Percentiles rank a stretch among this genome's conserved stretches.
Conservation (phyloP, 2,329 filamentous ascomycete species). For the Penicillium fuscoglaucum region DNA sequence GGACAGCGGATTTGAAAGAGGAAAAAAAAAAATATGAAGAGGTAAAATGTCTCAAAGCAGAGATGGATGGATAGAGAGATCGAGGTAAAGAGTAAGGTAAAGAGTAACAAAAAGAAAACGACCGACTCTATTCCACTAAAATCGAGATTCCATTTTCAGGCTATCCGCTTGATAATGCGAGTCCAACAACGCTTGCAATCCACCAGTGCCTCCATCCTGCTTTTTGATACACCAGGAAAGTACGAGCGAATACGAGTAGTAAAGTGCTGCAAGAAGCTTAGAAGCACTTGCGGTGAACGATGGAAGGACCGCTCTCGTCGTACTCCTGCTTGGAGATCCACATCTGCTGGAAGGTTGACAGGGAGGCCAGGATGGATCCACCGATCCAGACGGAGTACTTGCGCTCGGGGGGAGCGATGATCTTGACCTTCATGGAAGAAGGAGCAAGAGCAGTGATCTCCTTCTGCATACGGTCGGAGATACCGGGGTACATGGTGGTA, state of each 20-base stretch:
- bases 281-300: constrained; percentile 99
- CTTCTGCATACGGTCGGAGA: constrained; percentile 99
- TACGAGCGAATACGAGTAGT: constrained; percentile 41
- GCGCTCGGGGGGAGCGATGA: constrained; percentile 99
- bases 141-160: constrained; percentile 43
- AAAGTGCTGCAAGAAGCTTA: constrained; percentile 59
- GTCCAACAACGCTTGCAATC: constrained; percentile 41
- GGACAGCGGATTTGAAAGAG: constrained; percentile 4
- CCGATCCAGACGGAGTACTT: constrained; percentile 99
- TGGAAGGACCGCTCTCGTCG: constrained; percentile 99
- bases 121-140: constrained; percentile 45
- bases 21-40: constrained; percentile 9
- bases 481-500: constrained; percentile 99
- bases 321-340: constrained; percentile 99
- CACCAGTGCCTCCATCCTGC: constrained; percentile 40
- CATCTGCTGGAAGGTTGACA: constrained; percentile 99
- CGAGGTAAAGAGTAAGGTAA: constrained; percentile 20
- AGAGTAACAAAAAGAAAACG: constrained; percentile 24
- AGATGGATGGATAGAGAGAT: constrained; percentile 19
- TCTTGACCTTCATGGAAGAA: constrained; percentile 99
- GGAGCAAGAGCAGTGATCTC: constrained; percentile 99
- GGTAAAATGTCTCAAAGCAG: constrained; percentile 9
- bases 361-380: constrained; percentile 99
- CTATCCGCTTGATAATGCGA: constrained; percentile 43
- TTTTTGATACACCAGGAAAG: constrained; percentile 46